phyloP scores from a whole-genome alignment of 768 basidiomycete species.

The Trametes cingulata region DNA sequence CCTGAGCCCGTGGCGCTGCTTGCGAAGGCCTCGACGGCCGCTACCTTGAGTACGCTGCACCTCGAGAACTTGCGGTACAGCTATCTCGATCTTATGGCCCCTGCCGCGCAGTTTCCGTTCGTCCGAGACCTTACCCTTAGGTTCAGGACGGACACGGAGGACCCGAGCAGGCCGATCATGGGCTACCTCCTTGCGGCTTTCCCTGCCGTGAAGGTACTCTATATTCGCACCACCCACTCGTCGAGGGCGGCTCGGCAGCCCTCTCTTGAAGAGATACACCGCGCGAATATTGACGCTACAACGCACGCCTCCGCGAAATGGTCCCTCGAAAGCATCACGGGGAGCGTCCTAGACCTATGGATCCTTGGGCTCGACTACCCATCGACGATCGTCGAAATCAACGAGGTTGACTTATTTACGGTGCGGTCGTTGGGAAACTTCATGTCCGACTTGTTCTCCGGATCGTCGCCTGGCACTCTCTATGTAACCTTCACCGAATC shows the following conservation, averaged over 20 bases:
- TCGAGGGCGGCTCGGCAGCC: background rate
- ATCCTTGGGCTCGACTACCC: background rate
- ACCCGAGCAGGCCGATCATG: background rate
- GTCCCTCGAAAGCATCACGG: background rate
- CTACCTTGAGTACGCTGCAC: background rate
- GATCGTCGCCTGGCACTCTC: background rate
- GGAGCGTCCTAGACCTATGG: background rate
- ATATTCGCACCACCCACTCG: background rate
- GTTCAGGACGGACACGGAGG: background rate
- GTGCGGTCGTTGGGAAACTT: no score
- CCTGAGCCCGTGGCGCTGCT: background rate
- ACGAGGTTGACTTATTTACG: background rate
- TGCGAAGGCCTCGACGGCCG: background rate
- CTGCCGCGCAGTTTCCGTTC: background rate
- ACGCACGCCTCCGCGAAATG: background rate
- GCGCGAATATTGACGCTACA: background rate
- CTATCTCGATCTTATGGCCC: background rate
- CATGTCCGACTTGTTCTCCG: background rate
- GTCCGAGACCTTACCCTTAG: background rate
- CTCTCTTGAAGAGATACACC: background rate
- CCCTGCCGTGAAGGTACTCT: background rate
- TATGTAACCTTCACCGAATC: background rate
- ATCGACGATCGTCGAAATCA: background rate
- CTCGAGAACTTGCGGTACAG: conserved; percentile 1
- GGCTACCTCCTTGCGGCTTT: background rate